Evolutionary conservation across 768 basidiomycete genomes (phyloP).

Genomic region (Dictyophora rubrovolvata): DNA sequence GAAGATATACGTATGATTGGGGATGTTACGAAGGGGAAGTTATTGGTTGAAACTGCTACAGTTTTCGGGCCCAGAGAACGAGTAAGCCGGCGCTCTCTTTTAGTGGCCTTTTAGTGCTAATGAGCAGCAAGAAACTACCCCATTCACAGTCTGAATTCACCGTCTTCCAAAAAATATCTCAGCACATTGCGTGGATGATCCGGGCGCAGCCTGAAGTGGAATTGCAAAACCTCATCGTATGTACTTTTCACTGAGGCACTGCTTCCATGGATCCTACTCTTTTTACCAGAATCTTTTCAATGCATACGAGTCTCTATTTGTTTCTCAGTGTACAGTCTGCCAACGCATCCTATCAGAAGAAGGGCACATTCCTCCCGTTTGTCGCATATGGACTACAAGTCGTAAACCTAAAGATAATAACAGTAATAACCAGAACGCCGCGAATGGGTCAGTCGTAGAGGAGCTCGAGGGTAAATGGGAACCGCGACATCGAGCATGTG

Average conservation of each 20-base stretch:
- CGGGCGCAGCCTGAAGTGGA: constrained; percentile 42
- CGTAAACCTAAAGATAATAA: constrained; percentile 14
- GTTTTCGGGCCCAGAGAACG: constrained; percentile 66
- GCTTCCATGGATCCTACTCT: constrained; percentile 1
- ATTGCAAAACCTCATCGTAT: constrained; percentile 44
- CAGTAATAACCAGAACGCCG: constrained; percentile 16
- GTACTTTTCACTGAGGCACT: constrained; percentile 11
- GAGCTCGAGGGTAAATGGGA: constrained; percentile 31
- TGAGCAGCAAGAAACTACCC: constrained; percentile 42
- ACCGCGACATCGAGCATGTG: constrained; percentile 40
- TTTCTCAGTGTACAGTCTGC: constrained; percentile 49
- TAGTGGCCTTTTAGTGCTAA: constrained; percentile 2
- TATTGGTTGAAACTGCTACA: constrained; percentile 53
- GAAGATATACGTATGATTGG: constrained; percentile 14
- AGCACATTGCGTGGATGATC: constrained; percentile 53
- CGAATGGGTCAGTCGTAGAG: neutral
- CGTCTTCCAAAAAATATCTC: constrained; percentile 56
- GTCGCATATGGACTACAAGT: constrained; percentile 39
- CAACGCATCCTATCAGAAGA: constrained; percentile 58
- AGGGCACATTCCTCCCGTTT: constrained; percentile 64
- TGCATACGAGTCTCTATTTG: constrained; percentile 53
- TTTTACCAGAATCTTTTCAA: constrained; percentile 36
- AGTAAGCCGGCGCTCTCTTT: constrained; percentile 28
- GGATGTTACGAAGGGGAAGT: constrained; percentile 8
- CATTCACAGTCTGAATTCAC: constrained; percentile 60